phyloP scores from a whole-genome alignment of 2,329 filamentous ascomycete genomes.

The Lachnellula hyalina region DNA sequence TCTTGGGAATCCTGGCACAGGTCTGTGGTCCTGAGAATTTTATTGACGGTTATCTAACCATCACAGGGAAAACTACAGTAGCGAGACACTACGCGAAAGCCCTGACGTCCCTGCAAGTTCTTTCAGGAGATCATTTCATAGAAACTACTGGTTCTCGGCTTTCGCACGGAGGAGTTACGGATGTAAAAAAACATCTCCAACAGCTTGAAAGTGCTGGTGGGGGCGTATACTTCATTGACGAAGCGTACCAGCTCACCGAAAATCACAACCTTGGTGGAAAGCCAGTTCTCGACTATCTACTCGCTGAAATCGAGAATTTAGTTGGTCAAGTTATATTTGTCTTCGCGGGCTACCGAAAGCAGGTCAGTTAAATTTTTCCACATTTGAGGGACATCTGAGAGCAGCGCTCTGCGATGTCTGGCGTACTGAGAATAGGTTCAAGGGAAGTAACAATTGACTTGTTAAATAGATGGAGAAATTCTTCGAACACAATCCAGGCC shows the following conservation, averaged over 20 bases:
- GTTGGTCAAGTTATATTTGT: constrained; percentile 66
- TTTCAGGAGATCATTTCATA: constrained; percentile 55
- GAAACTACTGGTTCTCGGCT: constrained; percentile 66
- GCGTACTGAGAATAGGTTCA: too few relatives aligned
- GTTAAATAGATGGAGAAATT: constrained; percentile 77
- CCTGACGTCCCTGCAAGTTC: constrained; percentile 53
- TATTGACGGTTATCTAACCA: background rate
- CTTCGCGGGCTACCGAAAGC: constrained; percentile 59
- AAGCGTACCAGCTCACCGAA: constrained; percentile 68
- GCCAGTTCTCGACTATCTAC: constrained; percentile 63
- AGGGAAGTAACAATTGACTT: constrained; percentile 28
- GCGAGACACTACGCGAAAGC: constrained; percentile 66
- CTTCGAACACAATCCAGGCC: constrained; percentile 67
- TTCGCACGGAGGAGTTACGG: constrained; percentile 54
- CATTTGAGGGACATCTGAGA: too few relatives aligned
- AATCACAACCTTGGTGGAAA: constrained; percentile 52
- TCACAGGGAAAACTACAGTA: constrained; percentile 67
- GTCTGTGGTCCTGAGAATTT: constrained; percentile 32
- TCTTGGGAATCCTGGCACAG: constrained; percentile 71
- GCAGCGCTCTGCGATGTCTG: too few relatives aligned
- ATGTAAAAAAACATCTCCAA: constrained; percentile 52
- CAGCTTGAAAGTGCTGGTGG: constrained; percentile 57
- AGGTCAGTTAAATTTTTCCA: too few relatives aligned
- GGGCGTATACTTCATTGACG: constrained; percentile 71
- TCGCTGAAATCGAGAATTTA: constrained; percentile 68